Percentiles rank a stretch among this genome's conserved stretches.
Evolutionary conservation across 2,329 filamentous ascomycete genomes (phyloP).

Genomic region (Aspergillus ochraceoroseus): DNA sequence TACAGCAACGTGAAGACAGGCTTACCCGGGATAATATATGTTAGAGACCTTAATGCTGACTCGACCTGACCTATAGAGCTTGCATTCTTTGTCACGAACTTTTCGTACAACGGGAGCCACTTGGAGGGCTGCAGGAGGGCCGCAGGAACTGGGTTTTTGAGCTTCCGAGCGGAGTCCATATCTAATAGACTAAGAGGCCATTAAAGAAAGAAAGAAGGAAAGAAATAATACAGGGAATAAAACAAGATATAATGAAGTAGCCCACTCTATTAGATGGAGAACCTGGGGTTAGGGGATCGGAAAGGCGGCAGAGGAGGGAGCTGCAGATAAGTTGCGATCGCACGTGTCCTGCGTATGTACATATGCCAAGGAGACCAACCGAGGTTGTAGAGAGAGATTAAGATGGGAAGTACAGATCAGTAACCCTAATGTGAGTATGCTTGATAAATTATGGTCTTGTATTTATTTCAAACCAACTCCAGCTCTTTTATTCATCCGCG

Average conservation of each 20-base stretch:
- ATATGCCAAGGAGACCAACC: slow-evolving; percentile 28
- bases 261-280: background rate
- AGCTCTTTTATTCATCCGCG: slow-evolving; percentile 69
- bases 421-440: background rate
- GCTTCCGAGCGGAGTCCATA: slow-evolving; percentile 34
- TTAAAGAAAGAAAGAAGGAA: background rate
- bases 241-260: background rate
- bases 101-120: slow-evolving; percentile 44
- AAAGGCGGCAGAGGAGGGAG: background rate
- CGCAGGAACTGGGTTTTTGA: slow-evolving; percentile 27
- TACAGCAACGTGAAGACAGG: background rate
- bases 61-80: slow-evolving; percentile 93
- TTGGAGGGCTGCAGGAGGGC: slow-evolving; percentile 37
- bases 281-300: background rate
- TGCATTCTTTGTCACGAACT: slow-evolving; percentile 93
- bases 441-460: no score
- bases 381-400: slow-evolving; percentile 19
- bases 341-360: slow-evolving; percentile 26
- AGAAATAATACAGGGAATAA: background rate
- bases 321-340: slow-evolving; percentile 11
- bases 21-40: slow-evolving; percentile 83
- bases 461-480: no score
- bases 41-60: slow-evolving; percentile 82
- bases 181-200: background rate
- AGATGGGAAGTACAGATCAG: background rate